Conservation (phyloP, 805 yeast species). For the Yarrowia divulgata region DNA sequence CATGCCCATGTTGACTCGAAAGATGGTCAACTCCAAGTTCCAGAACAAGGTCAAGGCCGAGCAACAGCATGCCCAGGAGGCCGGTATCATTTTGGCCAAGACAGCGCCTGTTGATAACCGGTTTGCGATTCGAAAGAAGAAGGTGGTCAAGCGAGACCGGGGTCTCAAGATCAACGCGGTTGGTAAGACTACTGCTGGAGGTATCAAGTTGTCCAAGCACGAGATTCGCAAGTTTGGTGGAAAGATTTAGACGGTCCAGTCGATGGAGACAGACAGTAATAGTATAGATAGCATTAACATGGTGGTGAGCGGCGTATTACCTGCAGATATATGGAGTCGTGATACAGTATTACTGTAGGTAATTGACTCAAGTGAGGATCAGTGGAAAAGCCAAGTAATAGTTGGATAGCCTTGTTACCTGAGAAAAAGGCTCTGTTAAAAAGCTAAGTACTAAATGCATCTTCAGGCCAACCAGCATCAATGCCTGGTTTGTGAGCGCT, state of each 20-base stretch:
- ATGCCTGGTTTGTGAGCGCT: too few species aligned
- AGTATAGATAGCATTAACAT: too few species aligned
- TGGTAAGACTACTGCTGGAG: constrained; percentile 81
- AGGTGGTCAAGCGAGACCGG: constrained; percentile 65
- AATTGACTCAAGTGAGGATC: too few species aligned
- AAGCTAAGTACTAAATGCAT: too few species aligned
- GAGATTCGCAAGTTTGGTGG: constrained; percentile 60
- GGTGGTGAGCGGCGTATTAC: too few species aligned
- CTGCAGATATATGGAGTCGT: too few species aligned
- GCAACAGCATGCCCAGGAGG: constrained; percentile 83
- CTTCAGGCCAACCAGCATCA: too few species aligned
- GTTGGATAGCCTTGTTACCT: too few species aligned
- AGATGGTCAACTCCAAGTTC: constrained; percentile 75
- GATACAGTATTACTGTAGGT: too few species aligned
- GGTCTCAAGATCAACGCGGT: constrained; percentile 80
- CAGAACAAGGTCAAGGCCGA: constrained; percentile 58
- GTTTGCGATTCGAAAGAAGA: constrained; percentile 48
- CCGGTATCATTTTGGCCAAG: constrained; percentile 85
- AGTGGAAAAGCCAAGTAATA: too few species aligned
- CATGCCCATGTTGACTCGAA: constrained; percentile 88
- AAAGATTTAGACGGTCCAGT: background rate
- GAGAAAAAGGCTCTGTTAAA: too few species aligned
- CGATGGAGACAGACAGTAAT: background rate
- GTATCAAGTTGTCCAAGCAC: constrained; percentile 69
- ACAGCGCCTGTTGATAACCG: constrained; percentile 39